Conservation (phyloP, 2,329 filamentous ascomycete genomes). For the Dothistroma pini region DNA sequence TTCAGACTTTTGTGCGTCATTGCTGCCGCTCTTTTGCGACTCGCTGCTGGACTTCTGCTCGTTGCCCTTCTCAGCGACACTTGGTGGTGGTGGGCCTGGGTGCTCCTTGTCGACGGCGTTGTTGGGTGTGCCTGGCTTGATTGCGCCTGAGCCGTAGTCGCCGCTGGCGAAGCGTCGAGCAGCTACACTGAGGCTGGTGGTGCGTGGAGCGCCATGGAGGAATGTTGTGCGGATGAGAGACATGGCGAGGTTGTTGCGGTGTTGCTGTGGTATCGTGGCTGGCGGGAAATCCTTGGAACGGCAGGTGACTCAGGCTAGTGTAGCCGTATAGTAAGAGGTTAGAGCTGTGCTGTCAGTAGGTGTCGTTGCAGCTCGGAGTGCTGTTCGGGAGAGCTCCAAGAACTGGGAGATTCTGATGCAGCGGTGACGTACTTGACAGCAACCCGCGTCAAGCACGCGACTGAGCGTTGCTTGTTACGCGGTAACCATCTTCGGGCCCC, state of each 20-base stretch:
- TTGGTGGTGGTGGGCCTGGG: constrained; percentile 8
- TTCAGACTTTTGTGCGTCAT: background rate
- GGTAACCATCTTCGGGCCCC: background rate
- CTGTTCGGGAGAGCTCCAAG: background rate
- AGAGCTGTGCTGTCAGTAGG: background rate
- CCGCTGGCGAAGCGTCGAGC: constrained; percentile 1
- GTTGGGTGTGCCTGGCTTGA: constrained; percentile 3
- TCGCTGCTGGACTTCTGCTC: background rate
- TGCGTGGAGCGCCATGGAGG: background rate
- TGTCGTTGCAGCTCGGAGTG: background rate
- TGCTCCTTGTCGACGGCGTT: constrained; percentile 5
- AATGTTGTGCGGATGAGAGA: constrained; percentile 5
- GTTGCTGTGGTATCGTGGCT: background rate
- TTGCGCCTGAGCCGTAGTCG: constrained; percentile 9
- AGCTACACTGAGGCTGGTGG: background rate
- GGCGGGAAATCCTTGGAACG: background rate
- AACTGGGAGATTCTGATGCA: background rate
- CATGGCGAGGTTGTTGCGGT: background rate
- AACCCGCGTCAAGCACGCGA: background rate
- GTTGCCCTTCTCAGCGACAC: constrained; percentile 2
- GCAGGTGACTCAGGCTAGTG: background rate
- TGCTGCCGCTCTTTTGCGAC: background rate
- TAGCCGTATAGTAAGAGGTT: constrained; percentile 1
- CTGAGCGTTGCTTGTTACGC: background rate
- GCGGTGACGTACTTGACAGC: background rate